Evolutionary conservation across 805 yeast species (phyloP), one percentile per base, ranked within the genome.

Genomic region (Blastobotrys americana): DNA sequence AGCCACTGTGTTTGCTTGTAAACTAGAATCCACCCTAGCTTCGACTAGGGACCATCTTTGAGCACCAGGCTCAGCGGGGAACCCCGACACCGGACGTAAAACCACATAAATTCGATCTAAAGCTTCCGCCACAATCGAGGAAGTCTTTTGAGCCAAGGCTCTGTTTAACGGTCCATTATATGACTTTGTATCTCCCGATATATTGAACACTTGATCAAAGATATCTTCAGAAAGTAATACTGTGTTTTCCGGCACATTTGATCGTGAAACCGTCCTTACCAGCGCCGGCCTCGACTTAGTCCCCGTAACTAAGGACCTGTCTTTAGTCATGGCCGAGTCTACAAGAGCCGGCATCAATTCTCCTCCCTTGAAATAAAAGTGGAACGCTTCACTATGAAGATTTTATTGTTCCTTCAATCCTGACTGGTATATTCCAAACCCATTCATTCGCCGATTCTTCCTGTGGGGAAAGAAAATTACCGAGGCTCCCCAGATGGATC

Each of bases 1-100:
- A 18, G 37, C 41, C 18, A 50, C 46, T 2, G 54, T 37, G 4
- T 41, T 19, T 3, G 48, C 45, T 10, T 37, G 35, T 31, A 52
- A 37, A n/a, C 42, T 3, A 16, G 13, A 4, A 35, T 48, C 54
- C 15, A 43, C 16, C 27, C 23, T 20, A 3, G 50, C 46, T 13
- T 19, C 18, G 40, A 48, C 52, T 9, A 52, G 17, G 49, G 51
- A n/a, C 42, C 47, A 28, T 39, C 22, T 5, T 40, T 41, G 3
- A 37, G 46, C 17, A n/a, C n/a, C n/a, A n/a, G n/a, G n/a, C 9
- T 9, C 19, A 15, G 16, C 17, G 15, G 39, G 39, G 20, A 17
- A 36, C 21, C 39, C 28, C n/a, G 15, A 17, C 35, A 15, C 33
- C 16, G 18, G 35, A 42, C 23, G 31, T n/a, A 16, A 37, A 20